Base-by-base conservation (phyloP, 2,329 filamentous ascomycete species). In the Phymatotrichopsis omnivora region DNA sequence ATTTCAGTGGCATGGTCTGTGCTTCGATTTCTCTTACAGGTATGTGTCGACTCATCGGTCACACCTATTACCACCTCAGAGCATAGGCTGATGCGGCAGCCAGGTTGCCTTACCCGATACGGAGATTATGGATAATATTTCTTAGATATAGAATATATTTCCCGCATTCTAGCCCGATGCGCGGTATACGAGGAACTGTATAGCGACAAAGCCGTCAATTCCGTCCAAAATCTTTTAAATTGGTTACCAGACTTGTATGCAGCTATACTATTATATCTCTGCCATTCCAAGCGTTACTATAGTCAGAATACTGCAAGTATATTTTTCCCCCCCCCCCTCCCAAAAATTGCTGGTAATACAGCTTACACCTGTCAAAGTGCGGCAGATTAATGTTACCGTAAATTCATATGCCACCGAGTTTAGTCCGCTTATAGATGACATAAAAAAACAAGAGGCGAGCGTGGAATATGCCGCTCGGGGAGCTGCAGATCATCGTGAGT, bases 1-100 rank as follows among this genome's bases (percentile, higher is more conserved):
- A 48, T 53, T 12, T 31, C 57, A 24, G 34, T 60, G 16, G 57
- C 58, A 11, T 59, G 56, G 57, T 57, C 55, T 4, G 54, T 42
- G 12, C 43, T 58, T 14, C 42, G 56, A 10, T 42, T 58, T 24
- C 33, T 58, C 14, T 42, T 60, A 17, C 48, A 56, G 42, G 51
- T 56, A 12, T 11, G 33, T n/a, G n/a, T n/a, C n/a, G n/a, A n/a
- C n/a, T n/a, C n/a, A n/a, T n/a, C n/a, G n/a, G n/a, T n/a, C n/a
- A n/a, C n/a, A n/a, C n/a, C n/a, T n/a, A n/a, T n/a, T n/a, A n/a
- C n/a, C n/a, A n/a, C n/a, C n/a, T n/a, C n/a, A n/a, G n/a, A n/a
- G n/a, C n/a, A n/a, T 24, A 11, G n/a, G n/a, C n/a, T n/a, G n/a
- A n/a, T n/a, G n/a, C n/a, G n/a, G n/a, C n/a, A n/a, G n/a, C n/a